Evolutionary conservation across 148 eudicot species (phyloP).

Genomic region (Persicaria tinctoria): DNA sequence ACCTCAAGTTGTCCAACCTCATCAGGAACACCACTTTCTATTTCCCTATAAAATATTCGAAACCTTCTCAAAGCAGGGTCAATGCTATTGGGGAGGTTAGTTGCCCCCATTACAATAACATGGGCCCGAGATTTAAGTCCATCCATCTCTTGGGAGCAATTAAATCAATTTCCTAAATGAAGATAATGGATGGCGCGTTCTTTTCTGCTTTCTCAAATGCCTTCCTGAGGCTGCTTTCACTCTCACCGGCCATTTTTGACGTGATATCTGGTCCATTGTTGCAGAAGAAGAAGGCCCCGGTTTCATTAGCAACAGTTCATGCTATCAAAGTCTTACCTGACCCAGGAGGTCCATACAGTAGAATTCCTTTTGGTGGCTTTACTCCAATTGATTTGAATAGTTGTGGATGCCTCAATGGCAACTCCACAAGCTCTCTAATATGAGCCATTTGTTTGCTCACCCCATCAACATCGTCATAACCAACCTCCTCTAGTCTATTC

Average conservation of each 20-base stretch:
- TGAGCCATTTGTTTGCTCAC: constrained; percentile 94
- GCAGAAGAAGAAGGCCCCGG: constrained; percentile 89
- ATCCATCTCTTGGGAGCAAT: constrained; percentile 96
- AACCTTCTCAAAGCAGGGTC: constrained; percentile 86
- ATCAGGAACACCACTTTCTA: constrained; percentile 91
- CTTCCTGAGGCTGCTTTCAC: constrained; percentile 92
- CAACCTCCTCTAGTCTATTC: constrained; percentile 71
- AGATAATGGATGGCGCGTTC: constrained; percentile 86
- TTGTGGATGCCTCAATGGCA: constrained; percentile 81
- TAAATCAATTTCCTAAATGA: constrained; percentile 83
- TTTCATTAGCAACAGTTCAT: constrained; percentile 88
- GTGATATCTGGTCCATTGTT: constrained; percentile 89
- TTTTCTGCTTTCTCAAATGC: constrained; percentile 94
- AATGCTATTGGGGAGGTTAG: constrained; percentile 88
- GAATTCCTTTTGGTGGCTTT: constrained; percentile 84
- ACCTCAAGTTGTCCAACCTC: constrained; percentile 85
- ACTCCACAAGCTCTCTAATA: constrained; percentile 75
- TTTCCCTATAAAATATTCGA: constrained; percentile 85
- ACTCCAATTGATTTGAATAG: constrained; percentile 88
- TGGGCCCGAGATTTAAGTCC: constrained; percentile 88
- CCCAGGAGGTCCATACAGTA: constrained; percentile 88
- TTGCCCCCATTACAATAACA: constrained; percentile 86
- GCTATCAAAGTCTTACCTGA: constrained; percentile 89
- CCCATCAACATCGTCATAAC: constrained; percentile 93
- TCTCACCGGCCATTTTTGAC: constrained; percentile 91